These are phyloP conservation scores for Saksenaea vasiformis DNA, from an alignment of 371 early-diverging fungal species.

Conservation along the genomic window DNA sequence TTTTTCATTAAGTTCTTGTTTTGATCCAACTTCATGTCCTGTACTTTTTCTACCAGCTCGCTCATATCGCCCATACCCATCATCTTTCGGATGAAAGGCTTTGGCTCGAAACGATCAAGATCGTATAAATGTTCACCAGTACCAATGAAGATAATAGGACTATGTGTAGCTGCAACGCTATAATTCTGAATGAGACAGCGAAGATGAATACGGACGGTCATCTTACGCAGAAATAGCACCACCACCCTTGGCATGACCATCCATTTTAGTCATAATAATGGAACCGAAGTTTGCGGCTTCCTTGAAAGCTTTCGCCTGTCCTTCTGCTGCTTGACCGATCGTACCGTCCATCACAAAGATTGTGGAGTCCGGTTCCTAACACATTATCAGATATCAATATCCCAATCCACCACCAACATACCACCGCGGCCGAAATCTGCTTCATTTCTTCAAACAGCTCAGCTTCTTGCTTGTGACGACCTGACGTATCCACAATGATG, in stretches of 20 bases:
- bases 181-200: neutral
- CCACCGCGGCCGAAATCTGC: constrained; percentile 88
- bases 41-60: constrained; percentile 93
- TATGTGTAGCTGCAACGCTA: constrained; percentile 95
- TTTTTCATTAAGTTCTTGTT: constrained; percentile 93
- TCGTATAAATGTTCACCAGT: constrained; percentile 99
- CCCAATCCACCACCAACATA: constrained; percentile 24
- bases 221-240: constrained; percentile 97
- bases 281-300: constrained; percentile 97
- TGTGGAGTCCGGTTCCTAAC: constrained; percentile 86
- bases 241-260: constrained; percentile 99
- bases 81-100: constrained; percentile 95
- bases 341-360: constrained; percentile 99
- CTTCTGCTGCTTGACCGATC: constrained; percentile 99
- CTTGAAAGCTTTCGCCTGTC: constrained; percentile 96
- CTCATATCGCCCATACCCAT: constrained; percentile 97
- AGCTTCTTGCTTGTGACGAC: constrained; percentile 98
- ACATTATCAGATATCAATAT: neutral
- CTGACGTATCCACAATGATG: constrained; percentile 99
- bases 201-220: neutral
- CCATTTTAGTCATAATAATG: constrained; percentile 99
- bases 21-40: constrained; percentile 88
- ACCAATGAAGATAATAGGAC: constrained; percentile 99
- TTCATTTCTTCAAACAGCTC: constrained; percentile 99
- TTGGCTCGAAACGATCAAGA: constrained; percentile 94